phyloP scores from a whole-genome alignment of 2,329 filamentous ascomycete genomes.

The Thelonectria rubi region DNA sequence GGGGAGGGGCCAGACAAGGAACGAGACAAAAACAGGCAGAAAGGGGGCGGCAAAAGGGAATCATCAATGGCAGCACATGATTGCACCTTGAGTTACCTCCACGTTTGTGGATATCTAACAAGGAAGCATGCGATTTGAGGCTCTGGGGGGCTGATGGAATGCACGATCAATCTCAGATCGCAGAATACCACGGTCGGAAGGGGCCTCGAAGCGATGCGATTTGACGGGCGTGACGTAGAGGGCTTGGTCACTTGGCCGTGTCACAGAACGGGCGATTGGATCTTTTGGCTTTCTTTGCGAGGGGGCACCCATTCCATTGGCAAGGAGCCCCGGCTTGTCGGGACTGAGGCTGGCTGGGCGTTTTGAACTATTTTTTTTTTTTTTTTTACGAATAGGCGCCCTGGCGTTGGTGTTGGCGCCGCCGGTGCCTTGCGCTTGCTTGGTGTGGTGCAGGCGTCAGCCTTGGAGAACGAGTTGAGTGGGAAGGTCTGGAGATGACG shows the following conservation, averaged over 20 bases:
- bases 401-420: conserved; percentile 6
- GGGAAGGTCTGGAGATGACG: background rate
- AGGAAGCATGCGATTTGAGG: conserved; percentile 20
- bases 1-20: background rate
- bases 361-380: background rate
- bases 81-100: conserved; percentile 7
- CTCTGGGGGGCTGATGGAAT: conserved; percentile 13
- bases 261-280: background rate
- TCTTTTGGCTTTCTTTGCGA: background rate
- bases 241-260: background rate
- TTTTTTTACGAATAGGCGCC: background rate
- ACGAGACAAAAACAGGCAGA: conserved; percentile 7
- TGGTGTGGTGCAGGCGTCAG: background rate
- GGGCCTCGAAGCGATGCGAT: conserved; percentile 4
- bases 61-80: background rate
- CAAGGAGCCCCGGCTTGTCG: background rate
- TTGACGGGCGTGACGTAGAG: conserved; percentile 19
- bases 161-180: conserved; percentile 19
- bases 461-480: no score
- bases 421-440: conserved; percentile 18
- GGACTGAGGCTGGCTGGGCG: conserved; percentile 22
- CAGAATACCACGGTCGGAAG: conserved; percentile 8
- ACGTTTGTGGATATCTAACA: conserved; percentile 26
- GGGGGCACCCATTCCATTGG: conserved; percentile 1
- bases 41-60: conserved; percentile 6